These are phyloP conservation scores for Buddleja alternifolia DNA, from an alignment of 257 asterid species.

Conservation along the genomic window DNA sequence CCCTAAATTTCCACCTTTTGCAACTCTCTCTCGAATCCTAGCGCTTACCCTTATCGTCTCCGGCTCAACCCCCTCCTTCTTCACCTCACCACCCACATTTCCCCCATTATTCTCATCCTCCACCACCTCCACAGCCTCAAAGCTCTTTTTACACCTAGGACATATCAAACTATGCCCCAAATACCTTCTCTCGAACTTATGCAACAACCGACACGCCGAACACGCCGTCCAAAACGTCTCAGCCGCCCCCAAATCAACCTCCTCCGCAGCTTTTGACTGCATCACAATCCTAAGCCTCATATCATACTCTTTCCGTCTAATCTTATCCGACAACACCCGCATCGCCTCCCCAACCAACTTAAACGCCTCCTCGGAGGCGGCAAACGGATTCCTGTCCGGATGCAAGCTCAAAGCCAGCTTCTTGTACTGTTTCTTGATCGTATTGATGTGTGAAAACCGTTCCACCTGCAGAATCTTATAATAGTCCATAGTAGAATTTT, in stretches of 20 bases:
- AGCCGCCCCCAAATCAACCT: conserved; percentile 26
- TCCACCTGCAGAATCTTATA: conserved; percentile 71
- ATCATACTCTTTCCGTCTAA: conserved; percentile 78
- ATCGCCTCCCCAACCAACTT: conserved; percentile 81
- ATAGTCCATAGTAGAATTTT: conserved; percentile 51
- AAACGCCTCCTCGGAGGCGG: conserved; percentile 79
- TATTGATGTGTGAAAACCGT: conserved; percentile 63
- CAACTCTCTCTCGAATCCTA: conserved; percentile 55
- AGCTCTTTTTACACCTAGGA: conserved; percentile 68
- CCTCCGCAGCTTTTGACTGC: conserved; percentile 62
- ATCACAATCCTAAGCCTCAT: conserved; percentile 62
- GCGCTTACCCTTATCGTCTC: conserved; percentile 55
- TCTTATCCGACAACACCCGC: conserved; percentile 71
- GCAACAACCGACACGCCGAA: conserved; percentile 60
- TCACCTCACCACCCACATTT: conserved; percentile 19
- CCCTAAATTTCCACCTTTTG: conserved; percentile 44
- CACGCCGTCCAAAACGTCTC: conserved; percentile 69
- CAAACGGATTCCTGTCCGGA: conserved; percentile 72
- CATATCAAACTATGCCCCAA: conserved; percentile 78
- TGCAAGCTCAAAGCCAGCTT: conserved; percentile 77
- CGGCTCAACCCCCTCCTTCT: conserved; percentile 28
- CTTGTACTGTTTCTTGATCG: conserved; percentile 74
- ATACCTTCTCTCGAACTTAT: conserved; percentile 75
- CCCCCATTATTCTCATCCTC: conserved; percentile 26
- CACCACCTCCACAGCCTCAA: conserved; percentile 67